These are phyloP conservation scores for Botrytis byssoidea DNA, from an alignment of 2,329 filamentous ascomycete genomes.

Conservation along the genomic window DNA sequence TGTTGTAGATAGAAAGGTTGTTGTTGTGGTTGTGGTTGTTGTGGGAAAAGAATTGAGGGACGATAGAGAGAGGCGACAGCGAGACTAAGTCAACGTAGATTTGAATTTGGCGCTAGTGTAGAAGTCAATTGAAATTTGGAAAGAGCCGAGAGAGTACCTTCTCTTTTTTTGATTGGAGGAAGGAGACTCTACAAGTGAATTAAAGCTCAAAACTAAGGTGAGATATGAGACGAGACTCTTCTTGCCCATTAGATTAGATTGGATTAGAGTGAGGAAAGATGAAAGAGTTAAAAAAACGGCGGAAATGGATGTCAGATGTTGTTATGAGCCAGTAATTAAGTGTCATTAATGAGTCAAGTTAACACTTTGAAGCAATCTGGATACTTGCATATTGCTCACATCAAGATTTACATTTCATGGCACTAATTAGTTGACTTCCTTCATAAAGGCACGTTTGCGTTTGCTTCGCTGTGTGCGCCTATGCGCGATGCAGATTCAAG, in stretches of 20 bases:
- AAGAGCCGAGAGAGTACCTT: not conserved
- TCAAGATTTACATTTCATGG: not conserved
- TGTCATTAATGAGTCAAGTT: not conserved
- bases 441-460: not conserved
- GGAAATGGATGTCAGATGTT: not conserved
- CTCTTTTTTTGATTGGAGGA: not conserved
- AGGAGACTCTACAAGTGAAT: not conserved
- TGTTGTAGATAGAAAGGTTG: not conserved
- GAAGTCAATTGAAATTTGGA: not conserved
- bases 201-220: not conserved
- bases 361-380: not conserved
- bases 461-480: not conserved
- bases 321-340: not conserved
- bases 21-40: not conserved
- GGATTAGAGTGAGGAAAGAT: not conserved
- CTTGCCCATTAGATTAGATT: not conserved
- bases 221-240: not conserved
- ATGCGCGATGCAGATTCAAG: not conserved
- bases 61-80: conserved; percentile 3
- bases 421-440: too few species aligned
- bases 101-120: conserved; percentile 1
- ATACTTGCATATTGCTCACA: not conserved
- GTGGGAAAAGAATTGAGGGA: not conserved
- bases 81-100: not conserved
- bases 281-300: too few species aligned